Percentiles rank a stretch among this genome's conserved stretches.
Conservation (phyloP, 768 basidiomycete species). For the Phlegmacium glaucopus region DNA sequence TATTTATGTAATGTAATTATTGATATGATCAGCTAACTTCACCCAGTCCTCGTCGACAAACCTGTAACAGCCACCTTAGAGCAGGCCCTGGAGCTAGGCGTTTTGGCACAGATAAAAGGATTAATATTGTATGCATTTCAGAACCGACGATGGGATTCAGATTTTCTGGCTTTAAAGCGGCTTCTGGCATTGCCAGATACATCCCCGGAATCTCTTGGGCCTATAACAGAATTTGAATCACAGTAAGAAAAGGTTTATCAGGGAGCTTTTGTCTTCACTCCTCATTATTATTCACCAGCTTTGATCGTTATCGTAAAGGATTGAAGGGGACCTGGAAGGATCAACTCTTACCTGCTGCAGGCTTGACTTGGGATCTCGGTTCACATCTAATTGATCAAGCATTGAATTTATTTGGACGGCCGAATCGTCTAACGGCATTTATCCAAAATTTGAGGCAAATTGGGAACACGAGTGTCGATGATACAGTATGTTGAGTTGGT, state of each 20-base stretch:
- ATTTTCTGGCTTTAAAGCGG: constrained; percentile 63
- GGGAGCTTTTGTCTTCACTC: background rate
- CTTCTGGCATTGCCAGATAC: constrained; percentile 53
- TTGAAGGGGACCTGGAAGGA: constrained; percentile 83
- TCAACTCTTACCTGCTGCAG: constrained; percentile 52
- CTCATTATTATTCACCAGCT: constrained; percentile 36
- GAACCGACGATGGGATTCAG: constrained; percentile 77
- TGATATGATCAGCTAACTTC: background rate
- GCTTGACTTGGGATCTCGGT: constrained; percentile 75
- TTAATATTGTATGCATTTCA: constrained; percentile 71
- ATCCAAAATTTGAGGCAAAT: constrained; percentile 67
- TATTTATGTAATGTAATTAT: background rate
- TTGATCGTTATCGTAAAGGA: constrained; percentile 67
- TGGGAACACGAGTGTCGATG: constrained; percentile 63
- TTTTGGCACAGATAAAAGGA: constrained; percentile 54
- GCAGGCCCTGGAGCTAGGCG: constrained; percentile 59
- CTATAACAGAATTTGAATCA: constrained; percentile 70
- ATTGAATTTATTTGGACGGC: constrained; percentile 72
- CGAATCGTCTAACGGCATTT: constrained; percentile 63
- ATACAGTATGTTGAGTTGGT: constrained; percentile 42
- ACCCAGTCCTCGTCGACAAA: constrained; percentile 74
- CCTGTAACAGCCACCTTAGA: constrained; percentile 61
- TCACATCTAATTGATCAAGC: constrained; percentile 80
- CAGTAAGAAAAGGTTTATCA: constrained; percentile 41
- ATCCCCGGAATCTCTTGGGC: constrained; percentile 53